These are phyloP conservation scores for Elongisporangium anandrum DNA, from an alignment of 352 stramenopile species.

Conservation along the genomic window DNA sequence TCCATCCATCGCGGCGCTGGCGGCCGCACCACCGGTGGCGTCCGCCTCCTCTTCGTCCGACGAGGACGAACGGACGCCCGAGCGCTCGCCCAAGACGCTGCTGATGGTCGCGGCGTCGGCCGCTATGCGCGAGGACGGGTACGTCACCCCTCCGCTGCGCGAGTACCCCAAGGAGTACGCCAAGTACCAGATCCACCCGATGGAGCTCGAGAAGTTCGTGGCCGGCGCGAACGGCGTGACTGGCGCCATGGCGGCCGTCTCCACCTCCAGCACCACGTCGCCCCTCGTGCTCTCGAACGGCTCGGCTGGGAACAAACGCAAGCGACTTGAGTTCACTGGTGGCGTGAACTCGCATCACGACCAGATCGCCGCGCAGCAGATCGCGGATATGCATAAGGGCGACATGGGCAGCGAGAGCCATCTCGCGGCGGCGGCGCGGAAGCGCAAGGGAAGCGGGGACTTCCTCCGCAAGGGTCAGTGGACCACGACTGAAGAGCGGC, in stretches of 20 bases:
- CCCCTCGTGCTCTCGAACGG: not conserved
- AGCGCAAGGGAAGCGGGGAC: slow-evolving; percentile 56
- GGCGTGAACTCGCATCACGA: not conserved
- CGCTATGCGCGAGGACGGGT: slow-evolving; percentile 8
- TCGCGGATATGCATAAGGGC: slow-evolving; percentile 4
- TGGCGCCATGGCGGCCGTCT: not conserved
- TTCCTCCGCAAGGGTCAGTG: slow-evolving; percentile 74
- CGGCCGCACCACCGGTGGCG: not conserved
- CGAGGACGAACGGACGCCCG: not conserved
- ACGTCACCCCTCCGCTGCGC: slow-evolving; percentile 18
- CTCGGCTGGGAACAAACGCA: slow-evolving; percentile 24
- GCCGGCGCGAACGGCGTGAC: slow-evolving; percentile 4
- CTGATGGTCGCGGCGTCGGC: not conserved
- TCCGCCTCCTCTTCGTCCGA: not conserved
- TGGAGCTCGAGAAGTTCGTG: slow-evolving; percentile 7
- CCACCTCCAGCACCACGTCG: not conserved
- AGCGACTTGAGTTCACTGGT: slow-evolving; percentile 13
- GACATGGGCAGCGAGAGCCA: slow-evolving; percentile 12
- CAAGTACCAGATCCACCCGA: slow-evolving; percentile 15
- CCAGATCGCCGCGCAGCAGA: not conserved
- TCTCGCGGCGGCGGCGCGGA: slow-evolving; percentile 9
- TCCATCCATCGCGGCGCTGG: not conserved
- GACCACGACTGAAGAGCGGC: slow-evolving; percentile 60
- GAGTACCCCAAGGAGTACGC: slow-evolving; percentile 18
- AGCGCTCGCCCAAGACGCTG: not conserved